A percentile compares a stretch with the other conserved stretches of the same genome.
Evolutionary conservation across 257 asterid genomes (phyloP).

Genomic region (Primulina eburnea): DNA sequence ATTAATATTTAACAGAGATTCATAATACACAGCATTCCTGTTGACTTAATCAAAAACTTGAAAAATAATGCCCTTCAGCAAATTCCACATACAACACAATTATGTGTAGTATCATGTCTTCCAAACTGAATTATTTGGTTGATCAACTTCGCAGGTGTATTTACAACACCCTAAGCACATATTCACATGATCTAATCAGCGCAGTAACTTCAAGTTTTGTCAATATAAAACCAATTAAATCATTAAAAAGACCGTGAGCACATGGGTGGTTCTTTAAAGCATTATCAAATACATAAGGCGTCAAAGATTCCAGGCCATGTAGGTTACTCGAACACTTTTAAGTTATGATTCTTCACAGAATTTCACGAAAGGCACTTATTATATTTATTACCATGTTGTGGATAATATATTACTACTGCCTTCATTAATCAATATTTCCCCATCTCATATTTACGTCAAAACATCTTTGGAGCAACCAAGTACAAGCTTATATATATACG

Average conservation of each 20-base stretch:
- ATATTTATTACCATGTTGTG: not conserved
- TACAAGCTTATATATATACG: not conserved
- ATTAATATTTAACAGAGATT: constrained; percentile 7
- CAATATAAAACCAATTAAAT: not conserved
- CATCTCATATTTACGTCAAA: not conserved
- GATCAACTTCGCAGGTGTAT: not conserved
- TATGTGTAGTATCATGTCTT: not conserved
- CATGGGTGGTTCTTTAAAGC: not conserved
- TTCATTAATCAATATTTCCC: not conserved
- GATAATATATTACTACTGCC: not conserved
- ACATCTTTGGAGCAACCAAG: not conserved
- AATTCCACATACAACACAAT: not conserved
- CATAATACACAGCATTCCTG: not conserved
- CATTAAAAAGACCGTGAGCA: not conserved
- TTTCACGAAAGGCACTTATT: no score
- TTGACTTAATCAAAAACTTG: not conserved
- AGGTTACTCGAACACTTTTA: no score
- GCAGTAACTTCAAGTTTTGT: constrained; percentile 1
- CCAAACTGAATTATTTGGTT: not conserved
- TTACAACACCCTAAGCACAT: not conserved
- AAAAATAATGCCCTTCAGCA: not conserved
- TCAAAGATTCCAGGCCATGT: no score
- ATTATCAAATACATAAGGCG: not conserved
- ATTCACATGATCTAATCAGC: constrained; percentile 1
- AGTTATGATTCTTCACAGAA: no score